phyloP scores from a whole-genome alignment of 371 early-diverging fungal species.

The Mucor velutinosus region DNA sequence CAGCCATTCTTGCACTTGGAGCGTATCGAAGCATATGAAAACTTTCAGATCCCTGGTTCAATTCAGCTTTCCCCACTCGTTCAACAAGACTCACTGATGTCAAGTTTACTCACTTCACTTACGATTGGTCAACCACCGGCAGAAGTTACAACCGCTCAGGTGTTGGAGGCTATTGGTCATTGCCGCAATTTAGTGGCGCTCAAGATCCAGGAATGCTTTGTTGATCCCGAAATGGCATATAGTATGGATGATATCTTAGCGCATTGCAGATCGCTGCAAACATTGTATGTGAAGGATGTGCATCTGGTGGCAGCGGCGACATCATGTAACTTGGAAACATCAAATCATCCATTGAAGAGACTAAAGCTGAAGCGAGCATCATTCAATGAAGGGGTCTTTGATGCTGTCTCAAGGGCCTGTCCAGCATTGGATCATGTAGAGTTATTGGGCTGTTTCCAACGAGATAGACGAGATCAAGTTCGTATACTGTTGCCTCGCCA shows the following conservation, averaged over 20 bases:
- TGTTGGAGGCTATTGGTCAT: conserved; percentile 13
- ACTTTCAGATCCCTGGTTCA: conserved; percentile 9
- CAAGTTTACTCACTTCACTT: conserved; percentile 13
- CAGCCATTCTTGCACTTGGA: conserved; percentile 1
- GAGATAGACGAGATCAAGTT: conserved; percentile 18
- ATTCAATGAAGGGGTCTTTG: conserved; percentile 14
- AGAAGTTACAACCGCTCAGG: conserved; percentile 1
- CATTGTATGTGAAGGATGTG: conserved; percentile 10
- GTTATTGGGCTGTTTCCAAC: conserved; percentile 15
- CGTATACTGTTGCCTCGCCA: conserved; percentile 4
- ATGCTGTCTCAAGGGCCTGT: conserved; percentile 1
- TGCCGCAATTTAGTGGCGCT: conserved; percentile 9
- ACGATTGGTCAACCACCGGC: conserved; percentile 20
- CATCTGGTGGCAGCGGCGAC: not conserved
- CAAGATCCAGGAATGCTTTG: conserved; percentile 16
- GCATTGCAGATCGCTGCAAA: not conserved
- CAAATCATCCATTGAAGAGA: conserved; percentile 9
- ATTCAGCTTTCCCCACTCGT: not conserved
- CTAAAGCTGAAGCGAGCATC: conserved; percentile 15
- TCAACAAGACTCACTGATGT: conserved; percentile 1
- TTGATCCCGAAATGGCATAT: conserved; percentile 6
- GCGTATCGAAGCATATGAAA: conserved; percentile 15
- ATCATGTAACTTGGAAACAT: not conserved
- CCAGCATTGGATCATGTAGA: conserved; percentile 12
- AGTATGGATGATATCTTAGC: conserved; percentile 7